These are phyloP conservation scores for Intubia oerlemansii DNA, from an alignment of 2,329 filamentous ascomycete species.

Conservation along the genomic window DNA sequence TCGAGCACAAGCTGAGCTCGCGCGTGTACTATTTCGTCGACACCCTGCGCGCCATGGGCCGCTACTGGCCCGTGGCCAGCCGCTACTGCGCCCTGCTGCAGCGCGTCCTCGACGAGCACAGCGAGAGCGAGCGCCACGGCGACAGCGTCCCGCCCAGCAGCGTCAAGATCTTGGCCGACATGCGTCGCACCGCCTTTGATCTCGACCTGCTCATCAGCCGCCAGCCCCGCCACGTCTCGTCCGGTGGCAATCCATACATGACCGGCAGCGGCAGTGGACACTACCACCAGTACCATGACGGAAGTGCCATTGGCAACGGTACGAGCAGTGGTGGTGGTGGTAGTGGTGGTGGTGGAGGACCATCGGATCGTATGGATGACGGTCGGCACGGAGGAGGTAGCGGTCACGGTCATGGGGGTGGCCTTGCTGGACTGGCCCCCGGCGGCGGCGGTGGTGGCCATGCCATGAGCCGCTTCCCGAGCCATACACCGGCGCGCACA, in stretches of 20 bases:
- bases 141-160: conserved; percentile 61
- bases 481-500: conserved; percentile 39
- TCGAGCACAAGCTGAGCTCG: conserved; percentile 51
- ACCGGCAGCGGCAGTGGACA: too few species aligned
- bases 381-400: too few species aligned
- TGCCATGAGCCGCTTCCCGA: conserved; percentile 23
- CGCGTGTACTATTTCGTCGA: conserved; percentile 69
- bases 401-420: conserved; percentile 8
- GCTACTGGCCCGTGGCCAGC: conserved; percentile 68
- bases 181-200: conserved; percentile 79
- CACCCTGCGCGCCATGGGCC: conserved; percentile 58
- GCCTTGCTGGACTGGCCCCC: conserved; percentile 1
- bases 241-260: conserved; percentile 5
- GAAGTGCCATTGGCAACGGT: too few species aligned
- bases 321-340: conserved; percentile 1
- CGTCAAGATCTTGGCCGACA: conserved; percentile 73
- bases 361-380: too few species aligned
- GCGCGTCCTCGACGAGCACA: conserved; percentile 69
- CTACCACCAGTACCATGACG: conserved; percentile 1
- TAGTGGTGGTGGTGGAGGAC: too few species aligned
- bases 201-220: conserved; percentile 75
- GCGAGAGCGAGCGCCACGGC: conserved; percentile 53
- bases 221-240: conserved; percentile 35
- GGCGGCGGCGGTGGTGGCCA: conserved; percentile 8
- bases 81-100: conserved; percentile 63